Conservation (phyloP, 805 yeast genomes). For the Wickerhamomyces rabaulensis region DNA sequence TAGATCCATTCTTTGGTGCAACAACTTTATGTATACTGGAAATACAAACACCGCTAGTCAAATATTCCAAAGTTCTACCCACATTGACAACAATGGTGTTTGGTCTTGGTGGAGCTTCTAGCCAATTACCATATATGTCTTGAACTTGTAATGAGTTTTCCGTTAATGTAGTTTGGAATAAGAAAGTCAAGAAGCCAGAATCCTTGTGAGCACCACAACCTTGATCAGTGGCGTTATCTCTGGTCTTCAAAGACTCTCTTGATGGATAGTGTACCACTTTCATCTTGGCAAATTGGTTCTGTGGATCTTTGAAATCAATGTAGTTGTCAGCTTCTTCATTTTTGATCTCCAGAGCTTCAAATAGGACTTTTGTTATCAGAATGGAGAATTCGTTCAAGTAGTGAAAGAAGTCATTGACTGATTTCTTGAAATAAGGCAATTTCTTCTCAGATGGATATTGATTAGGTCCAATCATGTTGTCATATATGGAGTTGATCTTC, state of each 20-base stretch:
- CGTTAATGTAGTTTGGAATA: constrained; percentile 27
- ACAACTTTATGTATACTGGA: constrained; percentile 38
- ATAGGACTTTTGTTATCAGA: constrained; percentile 39
- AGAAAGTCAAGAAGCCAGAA: constrained; percentile 34
- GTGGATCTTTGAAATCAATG: constrained; percentile 33
- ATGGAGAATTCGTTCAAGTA: constrained; percentile 41
- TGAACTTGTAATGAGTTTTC: constrained; percentile 34
- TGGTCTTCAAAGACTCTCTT: not conserved
- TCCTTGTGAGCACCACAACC: constrained; percentile 39
- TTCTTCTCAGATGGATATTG: constrained; percentile 34
- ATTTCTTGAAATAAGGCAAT: constrained; percentile 32
- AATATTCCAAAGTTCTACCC: constrained; percentile 40
- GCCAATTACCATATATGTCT: constrained; percentile 40
- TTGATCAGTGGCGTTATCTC: constrained; percentile 16
- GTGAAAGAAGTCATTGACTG: constrained; percentile 31
- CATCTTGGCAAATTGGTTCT: constrained; percentile 26
- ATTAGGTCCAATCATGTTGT: constrained; percentile 42
- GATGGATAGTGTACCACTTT: constrained; percentile 35
- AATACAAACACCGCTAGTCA: constrained; percentile 40
- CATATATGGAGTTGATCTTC: constrained; percentile 25
- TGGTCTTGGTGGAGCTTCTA: constrained; percentile 30
- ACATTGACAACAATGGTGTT: constrained; percentile 34
- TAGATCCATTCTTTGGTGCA: constrained; percentile 18
- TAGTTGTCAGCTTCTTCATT: constrained; percentile 38
- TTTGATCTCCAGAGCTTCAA: constrained; percentile 50